phyloP scores from a whole-genome alignment of 2,329 filamentous ascomycete genomes.

The Achaetomium macrosporum region DNA sequence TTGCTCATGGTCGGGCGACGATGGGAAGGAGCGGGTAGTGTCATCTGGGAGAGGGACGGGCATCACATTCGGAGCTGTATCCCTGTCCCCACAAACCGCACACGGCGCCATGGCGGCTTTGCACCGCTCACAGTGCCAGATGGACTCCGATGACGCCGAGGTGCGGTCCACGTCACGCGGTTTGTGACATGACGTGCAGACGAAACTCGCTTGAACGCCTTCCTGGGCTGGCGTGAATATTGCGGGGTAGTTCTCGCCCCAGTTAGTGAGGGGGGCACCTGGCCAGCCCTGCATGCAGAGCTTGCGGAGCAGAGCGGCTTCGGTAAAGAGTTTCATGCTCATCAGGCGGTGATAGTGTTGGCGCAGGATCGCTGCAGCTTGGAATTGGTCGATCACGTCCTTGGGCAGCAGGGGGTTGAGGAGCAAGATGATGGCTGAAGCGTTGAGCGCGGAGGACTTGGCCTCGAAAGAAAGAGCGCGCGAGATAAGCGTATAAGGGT shows the following conservation, averaged over 20 bases:
- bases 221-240: conserved; percentile 51
- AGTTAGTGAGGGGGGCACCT: conserved; percentile 39
- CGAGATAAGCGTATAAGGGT: conserved; percentile 49
- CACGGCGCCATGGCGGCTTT: conserved; percentile 48
- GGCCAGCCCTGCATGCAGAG: conserved; percentile 55
- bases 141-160: conserved; percentile 33
- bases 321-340: conserved; percentile 53
- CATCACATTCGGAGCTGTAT: conserved; percentile 37
- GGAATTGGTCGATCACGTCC: conserved; percentile 48
- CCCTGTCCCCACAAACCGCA: conserved; percentile 52
- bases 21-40: not conserved
- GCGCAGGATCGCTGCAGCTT: conserved; percentile 50
- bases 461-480: conserved; percentile 53
- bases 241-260: conserved; percentile 49
- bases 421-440: conserved; percentile 55
- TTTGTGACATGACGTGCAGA: conserved; percentile 52
- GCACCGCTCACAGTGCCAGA: conserved; percentile 58
- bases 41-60: conserved; percentile 1
- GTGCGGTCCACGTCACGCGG: conserved; percentile 49
- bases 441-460: conserved; percentile 51
- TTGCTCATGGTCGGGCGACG: not conserved
- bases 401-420: conserved; percentile 52
- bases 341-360: conserved; percentile 57
- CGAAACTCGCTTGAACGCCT: conserved; percentile 47
- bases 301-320: conserved; percentile 57